Evolutionary conservation across 2,329 filamentous ascomycete species (phyloP), one percentile per base, ranked within the genome.

Genomic region (Diaporthe batatas): DNA sequence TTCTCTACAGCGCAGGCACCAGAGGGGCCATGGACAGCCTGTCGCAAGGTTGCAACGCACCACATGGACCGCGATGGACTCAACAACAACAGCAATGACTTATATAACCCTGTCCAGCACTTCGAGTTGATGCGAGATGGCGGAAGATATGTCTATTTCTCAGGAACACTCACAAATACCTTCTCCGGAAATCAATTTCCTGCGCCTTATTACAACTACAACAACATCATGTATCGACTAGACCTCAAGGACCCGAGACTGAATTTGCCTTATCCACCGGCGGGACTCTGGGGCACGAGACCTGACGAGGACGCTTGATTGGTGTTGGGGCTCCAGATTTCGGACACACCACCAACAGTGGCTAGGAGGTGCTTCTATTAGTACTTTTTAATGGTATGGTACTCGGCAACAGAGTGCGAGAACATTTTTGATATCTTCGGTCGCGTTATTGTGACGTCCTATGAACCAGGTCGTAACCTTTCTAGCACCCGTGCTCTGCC

Each of bases 211-310:
- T 74, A 74, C 58, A 74, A 74, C 29, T 74, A 74, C 59, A 74
- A 74, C 59, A 74, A 74, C 36, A 73, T 74, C 62, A 74, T 74
- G 73, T 74, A 74, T 51, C 68, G 70, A n/a, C 16, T 74, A 25
- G 73, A 74, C 32, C 23, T 74, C 4, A 36, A 62, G 3, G 73
- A 74, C 16, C 16, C 58, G 16, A 73, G 59, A 21, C 25, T 74
- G 25, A 55, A n/a, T 18, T 39, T 74, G 23, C 67, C 71, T 11
- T 47, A 36, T 5, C 73, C 73, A 2, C 39, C 67, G 4, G 14
- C 34, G 21, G 73, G 71, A 2, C 42, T 64, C 7, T 74, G 73
- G 73, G 44, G 55, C 8, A 70, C 73, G 10, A 71, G 51, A 10
- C 59, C 62, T 6, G 68, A 74, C 11, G 54, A 67, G 23, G 29